A percentile compares a stretch with the other conserved stretches of the same genome.
Evolutionary conservation across 208 protist genomes (phyloP).

Genomic region (Phytomonas sp.): DNA sequence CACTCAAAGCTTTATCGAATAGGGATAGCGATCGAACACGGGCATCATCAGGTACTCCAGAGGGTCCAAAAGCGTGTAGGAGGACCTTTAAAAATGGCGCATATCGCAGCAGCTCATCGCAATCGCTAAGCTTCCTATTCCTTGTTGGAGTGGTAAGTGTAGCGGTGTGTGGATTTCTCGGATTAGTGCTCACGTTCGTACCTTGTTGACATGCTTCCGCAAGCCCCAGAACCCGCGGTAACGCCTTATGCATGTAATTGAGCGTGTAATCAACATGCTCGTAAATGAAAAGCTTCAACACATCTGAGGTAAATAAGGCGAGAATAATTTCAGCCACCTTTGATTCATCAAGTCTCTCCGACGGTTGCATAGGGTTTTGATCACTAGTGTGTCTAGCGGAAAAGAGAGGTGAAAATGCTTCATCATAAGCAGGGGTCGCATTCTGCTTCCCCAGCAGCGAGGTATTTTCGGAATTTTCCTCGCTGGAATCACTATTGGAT

Average conservation of each 20-base stretch:
- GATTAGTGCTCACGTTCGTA: neutral
- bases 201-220: slow-evolving; percentile 21
- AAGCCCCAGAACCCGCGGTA: slow-evolving; percentile 43
- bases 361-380: neutral
- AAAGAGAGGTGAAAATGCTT: neutral
- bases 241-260: slow-evolving; percentile 51
- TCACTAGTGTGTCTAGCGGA: neutral
- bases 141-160: neutral
- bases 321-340: neutral
- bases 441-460: neutral
- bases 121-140: slow-evolving; percentile 12
- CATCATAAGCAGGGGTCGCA: neutral
- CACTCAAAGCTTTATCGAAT: neutral
- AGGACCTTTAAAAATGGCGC: slow-evolving; percentile 47
- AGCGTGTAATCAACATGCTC: slow-evolving; percentile 78
- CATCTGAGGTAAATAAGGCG: slow-evolving; percentile 24
- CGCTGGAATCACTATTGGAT: neutral
- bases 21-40: slow-evolving; percentile 22
- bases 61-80: slow-evolving; percentile 30
- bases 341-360: neutral
- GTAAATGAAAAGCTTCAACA: slow-evolving; percentile 52
- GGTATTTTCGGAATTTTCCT: neutral
- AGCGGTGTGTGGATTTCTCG: neutral
- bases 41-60: slow-evolving; percentile 34
- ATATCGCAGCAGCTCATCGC: slow-evolving; percentile 20